A percentile compares a stretch with the other conserved stretches of the same genome.
Conservation (phyloP, 2,329 filamentous ascomycete species). For the Trichoderma aggressivum region DNA sequence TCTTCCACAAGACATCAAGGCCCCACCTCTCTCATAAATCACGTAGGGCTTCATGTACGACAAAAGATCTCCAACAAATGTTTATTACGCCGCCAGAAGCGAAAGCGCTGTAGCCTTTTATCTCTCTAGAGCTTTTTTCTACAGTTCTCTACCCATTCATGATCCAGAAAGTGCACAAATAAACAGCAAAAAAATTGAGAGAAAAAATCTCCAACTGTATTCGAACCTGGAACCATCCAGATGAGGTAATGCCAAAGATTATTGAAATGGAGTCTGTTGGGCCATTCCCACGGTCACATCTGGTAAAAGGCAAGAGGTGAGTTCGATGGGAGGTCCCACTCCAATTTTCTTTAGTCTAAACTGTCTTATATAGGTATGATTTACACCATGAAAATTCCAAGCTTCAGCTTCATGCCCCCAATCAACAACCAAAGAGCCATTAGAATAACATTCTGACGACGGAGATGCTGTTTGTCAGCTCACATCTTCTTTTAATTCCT, state of each 20-base stretch:
- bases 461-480: background rate
- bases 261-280: conserved; percentile 49
- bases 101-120: fast-evolving
- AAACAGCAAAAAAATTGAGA: conserved; percentile 8
- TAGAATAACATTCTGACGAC: background rate
- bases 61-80: background rate
- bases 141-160: background rate
- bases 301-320: conserved; percentile 79
- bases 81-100: no score
- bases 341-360: conserved; percentile 34
- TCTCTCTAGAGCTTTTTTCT: background rate
- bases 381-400: background rate
- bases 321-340: conserved; percentile 71
- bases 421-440: background rate
- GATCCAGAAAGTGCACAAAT: background rate
- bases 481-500: background rate
- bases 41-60: background rate
- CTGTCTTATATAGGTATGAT: background rate
- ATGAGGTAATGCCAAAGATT: conserved; percentile 50
- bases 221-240: conserved; percentile 41
- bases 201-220: conserved; percentile 22
- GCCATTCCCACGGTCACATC: conserved; percentile 67
- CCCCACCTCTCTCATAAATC: background rate
- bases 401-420: background rate
- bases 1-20: background rate